Conservation (phyloP, 1,139 yeast species). For the Geotrichum reessii region DNA sequence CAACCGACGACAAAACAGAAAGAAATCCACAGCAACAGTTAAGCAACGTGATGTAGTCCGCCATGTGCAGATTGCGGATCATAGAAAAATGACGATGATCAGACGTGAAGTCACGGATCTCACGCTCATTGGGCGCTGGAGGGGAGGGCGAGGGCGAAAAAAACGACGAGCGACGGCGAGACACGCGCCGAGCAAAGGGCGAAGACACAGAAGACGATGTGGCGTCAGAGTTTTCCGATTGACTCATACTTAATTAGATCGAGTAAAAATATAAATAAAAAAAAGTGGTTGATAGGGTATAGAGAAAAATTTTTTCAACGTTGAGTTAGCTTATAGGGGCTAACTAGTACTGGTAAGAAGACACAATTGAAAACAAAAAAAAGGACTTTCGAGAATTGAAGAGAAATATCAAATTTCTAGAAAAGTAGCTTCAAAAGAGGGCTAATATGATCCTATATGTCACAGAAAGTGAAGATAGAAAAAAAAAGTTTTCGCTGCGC, state of each 20-base stretch:
- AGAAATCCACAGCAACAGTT: constrained; percentile 79
- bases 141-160: constrained; percentile 38
- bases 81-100: constrained; percentile 58
- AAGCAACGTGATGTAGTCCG: constrained; percentile 88
- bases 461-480: background rate
- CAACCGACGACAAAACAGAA: constrained; percentile 76
- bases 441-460: background rate
- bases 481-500: background rate
- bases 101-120: constrained; percentile 68
- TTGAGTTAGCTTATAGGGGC: too few species aligned
- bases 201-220: background rate
- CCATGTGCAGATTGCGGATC: constrained; percentile 64
- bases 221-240: background rate
- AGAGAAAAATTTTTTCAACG: background rate
- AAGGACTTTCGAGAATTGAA: background rate
- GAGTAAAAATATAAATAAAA: background rate
- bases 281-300: background rate
- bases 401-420: background rate
- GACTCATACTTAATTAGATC: constrained; percentile 1
- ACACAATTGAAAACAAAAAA: background rate
- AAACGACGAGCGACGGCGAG: constrained; percentile 31
- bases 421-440: too few species aligned
- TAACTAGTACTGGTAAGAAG: too few species aligned
- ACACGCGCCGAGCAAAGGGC: constrained; percentile 2
- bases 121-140: constrained; percentile 47